phyloP scores from a whole-genome alignment of 73 alveolate genomes.

The Blepharisma stoltei region DNA sequence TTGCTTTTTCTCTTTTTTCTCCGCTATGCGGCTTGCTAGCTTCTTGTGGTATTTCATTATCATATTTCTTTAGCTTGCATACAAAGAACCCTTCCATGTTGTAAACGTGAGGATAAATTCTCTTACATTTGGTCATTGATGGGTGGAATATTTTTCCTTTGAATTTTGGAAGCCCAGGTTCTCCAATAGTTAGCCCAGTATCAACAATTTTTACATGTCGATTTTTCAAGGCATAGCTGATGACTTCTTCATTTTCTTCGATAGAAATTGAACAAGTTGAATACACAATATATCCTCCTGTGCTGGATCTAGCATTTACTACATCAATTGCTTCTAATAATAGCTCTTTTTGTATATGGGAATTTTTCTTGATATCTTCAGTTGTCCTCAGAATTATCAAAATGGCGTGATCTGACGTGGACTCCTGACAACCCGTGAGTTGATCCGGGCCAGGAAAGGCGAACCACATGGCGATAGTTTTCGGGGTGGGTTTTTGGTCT shows the following conservation, averaged over 20 bases:
- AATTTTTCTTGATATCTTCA: constrained; percentile 89
- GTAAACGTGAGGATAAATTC: constrained; percentile 96
- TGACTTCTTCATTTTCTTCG: constrained; percentile 98
- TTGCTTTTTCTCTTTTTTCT: constrained; percentile 60
- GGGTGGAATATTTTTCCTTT: constrained; percentile 85
- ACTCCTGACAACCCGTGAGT: too few species aligned
- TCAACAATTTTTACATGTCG: constrained; percentile 92
- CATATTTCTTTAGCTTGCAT: constrained; percentile 91
- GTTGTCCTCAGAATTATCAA: too few species aligned
- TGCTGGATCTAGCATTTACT: constrained; percentile 86
- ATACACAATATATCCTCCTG: constrained; percentile 92
- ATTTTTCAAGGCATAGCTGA: constrained; percentile 89
- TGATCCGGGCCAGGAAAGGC: too few species aligned
- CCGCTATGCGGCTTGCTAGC: constrained; percentile 39
- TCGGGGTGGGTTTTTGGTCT: too few species aligned
- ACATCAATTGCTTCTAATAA: constrained; percentile 97
- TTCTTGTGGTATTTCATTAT: constrained; percentile 55
- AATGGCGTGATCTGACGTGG: too few species aligned
- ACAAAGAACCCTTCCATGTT: constrained; percentile 97
- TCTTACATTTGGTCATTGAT: constrained; percentile 38
- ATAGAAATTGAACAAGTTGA: constrained; percentile 99
- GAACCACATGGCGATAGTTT: too few species aligned
- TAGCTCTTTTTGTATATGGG: constrained; percentile 97
- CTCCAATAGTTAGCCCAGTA: constrained; percentile 95
- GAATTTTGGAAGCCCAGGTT: constrained; percentile 83